Evolutionary conservation across 2,329 filamentous ascomycete genomes (phyloP), one percentile per base, ranked within the genome.

Genomic region (Arthrobotrys conoides): DNA sequence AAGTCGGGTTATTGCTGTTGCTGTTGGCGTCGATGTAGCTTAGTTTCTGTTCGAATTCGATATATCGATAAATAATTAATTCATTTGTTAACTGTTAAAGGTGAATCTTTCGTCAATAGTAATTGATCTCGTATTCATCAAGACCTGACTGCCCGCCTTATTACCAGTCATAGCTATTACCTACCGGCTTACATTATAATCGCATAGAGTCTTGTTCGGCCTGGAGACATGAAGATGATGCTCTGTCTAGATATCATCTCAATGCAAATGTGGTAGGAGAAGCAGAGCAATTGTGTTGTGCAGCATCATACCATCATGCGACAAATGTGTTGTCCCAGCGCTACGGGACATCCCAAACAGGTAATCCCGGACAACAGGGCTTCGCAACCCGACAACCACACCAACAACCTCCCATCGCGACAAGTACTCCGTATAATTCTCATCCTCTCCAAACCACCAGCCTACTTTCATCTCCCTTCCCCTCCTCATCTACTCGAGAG

Each of bases 371-470:
- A 78, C 75, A 48, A 53, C 75, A 65, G 68, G 68, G 67, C 63
- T 76, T 67, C 72, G 65, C 57, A 76, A 70, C 66, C 72, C 69
- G 66, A 77, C 67, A 36, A 67, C 33, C 73, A 63, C 66, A 71
- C 73, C 64, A 77, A 69, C 75, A 78, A 68, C 68, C 67, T 63
- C 67, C 67, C 75, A 78, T 78, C 75, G 75, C 75, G 75, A 78
- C 75, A 64, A 38, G 49, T 51, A 71, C 73, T 22, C 33, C 27
- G 36, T 71, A 76, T 69, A 70, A 76, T 70, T 76, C 65, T 27
- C 16, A 61, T 38, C 49, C 24, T 66, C 67, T 27, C 41, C 27
- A 44, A n/a, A 38, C 33, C 51, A 24, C 61, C 14, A 41, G 20
- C 30, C 36, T 30, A 22, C 44, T 10, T 59, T 30, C 8, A 22